Evolutionary conservation across 1,284 basidiomycete genomes (phyloP).

Genomic region (Macrocystidia cucumis): DNA sequence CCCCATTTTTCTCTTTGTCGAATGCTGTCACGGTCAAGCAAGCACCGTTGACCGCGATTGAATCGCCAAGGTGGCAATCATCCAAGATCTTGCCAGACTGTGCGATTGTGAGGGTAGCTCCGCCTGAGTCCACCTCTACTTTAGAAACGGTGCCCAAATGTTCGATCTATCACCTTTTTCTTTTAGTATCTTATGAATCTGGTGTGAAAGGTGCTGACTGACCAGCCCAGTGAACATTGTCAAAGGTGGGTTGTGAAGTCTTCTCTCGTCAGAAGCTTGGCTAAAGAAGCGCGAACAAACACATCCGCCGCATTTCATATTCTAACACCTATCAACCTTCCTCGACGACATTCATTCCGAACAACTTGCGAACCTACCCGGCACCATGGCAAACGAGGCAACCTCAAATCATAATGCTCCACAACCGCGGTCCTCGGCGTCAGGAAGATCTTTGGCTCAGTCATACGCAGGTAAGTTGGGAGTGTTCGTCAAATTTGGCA

Average conservation of each 20-base stretch:
- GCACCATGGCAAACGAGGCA: not conserved
- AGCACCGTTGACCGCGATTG: slow-evolving; percentile 77
- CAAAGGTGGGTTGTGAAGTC: not conserved
- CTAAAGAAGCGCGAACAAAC: too few species aligned
- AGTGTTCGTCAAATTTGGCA: not conserved
- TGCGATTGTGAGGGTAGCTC: slow-evolving; percentile 81
- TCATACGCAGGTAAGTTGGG: slow-evolving; percentile 37
- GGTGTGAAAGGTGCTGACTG: too few species aligned
- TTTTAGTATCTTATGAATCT: too few species aligned
- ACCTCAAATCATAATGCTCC: slow-evolving; percentile 3
- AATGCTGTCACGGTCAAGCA: slow-evolving; percentile 91
- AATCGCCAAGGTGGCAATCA: slow-evolving; percentile 95
- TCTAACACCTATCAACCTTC: too few species aligned
- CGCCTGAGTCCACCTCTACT: slow-evolving; percentile 58
- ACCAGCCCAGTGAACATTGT: slow-evolving; percentile 53
- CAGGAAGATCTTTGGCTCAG: slow-evolving; percentile 25
- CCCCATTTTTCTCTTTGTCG: slow-evolving; percentile 46
- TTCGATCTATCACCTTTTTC: too few species aligned
- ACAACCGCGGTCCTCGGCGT: slow-evolving; percentile 8
- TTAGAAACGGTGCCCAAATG: slow-evolving; percentile 68
- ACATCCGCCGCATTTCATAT: too few species aligned
- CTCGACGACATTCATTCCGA: not conserved
- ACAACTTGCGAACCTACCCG: not conserved
- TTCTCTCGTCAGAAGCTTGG: too few species aligned
- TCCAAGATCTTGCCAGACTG: slow-evolving; percentile 69